Evolutionary conservation across 2,329 filamentous ascomycete species (phyloP).

Genomic region (Botrytis cinerea): DNA sequence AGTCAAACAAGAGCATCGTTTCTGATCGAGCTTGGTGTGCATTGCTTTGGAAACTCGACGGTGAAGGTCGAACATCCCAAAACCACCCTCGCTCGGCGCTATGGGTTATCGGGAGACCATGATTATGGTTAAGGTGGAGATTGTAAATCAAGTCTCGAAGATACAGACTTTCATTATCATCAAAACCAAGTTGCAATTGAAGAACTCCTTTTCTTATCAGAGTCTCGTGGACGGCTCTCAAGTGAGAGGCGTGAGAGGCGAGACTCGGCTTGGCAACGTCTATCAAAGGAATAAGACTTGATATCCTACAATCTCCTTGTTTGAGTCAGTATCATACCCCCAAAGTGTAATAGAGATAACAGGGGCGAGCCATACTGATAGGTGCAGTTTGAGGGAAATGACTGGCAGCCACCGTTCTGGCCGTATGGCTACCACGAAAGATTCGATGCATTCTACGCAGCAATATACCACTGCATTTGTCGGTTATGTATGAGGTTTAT

Average conservation of each 20-base stretch:
- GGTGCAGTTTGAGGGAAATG: neutral
- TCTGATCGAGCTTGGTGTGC: slow-evolving; percentile 1
- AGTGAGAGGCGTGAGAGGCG: neutral
- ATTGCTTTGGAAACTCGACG: slow-evolving; percentile 36
- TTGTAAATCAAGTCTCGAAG: slow-evolving; percentile 31
- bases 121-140: slow-evolving; percentile 19
- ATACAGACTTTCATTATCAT: slow-evolving; percentile 33
- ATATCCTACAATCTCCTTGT: slow-evolving; percentile 1
- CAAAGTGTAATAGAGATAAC: neutral
- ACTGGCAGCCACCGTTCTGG: neutral
- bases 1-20: slow-evolving; percentile 39
- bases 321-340: neutral
- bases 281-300: neutral
- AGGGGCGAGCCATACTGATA: neutral
- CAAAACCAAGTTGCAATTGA: slow-evolving; percentile 30
- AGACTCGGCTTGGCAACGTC: slow-evolving; percentile 2
- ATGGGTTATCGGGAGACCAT: slow-evolving; percentile 36
- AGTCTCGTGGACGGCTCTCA: slow-evolving; percentile 26
- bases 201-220: slow-evolving; percentile 32
- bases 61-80: slow-evolving; percentile 39
- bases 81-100: slow-evolving; percentile 36
- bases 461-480: too few species aligned
- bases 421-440: neutral
- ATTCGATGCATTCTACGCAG: slow-evolving; percentile 1
- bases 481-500: too few species aligned